phyloP scores from a whole-genome alignment of 2,329 filamentous ascomycete species.

The Golovinomyces cichoracearum region DNA sequence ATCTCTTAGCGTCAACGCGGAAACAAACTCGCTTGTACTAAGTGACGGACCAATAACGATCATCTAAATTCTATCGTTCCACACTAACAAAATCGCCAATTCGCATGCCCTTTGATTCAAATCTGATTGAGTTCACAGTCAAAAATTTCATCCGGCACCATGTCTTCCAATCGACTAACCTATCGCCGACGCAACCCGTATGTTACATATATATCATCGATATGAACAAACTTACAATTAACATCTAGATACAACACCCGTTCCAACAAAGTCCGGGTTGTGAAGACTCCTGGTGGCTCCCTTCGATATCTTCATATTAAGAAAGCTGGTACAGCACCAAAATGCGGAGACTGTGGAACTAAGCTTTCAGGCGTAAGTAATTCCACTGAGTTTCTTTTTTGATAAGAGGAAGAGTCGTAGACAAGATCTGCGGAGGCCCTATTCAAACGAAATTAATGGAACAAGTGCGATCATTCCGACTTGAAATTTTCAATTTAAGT shows the following conservation, averaged over 20 bases:
- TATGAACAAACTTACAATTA: background rate
- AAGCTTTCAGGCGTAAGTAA: slow-evolving; percentile 91
- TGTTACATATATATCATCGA: slow-evolving; percentile 15
- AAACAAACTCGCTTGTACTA: no score
- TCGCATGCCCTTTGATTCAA: background rate
- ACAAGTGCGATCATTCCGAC: no score
- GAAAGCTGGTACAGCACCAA: slow-evolving; percentile 94
- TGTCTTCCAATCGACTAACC: slow-evolving; percentile 25
- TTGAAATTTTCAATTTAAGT: no score
- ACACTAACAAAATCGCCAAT: background rate
- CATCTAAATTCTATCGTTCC: no score
- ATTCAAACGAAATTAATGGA: no score
- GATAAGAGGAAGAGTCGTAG: no score
- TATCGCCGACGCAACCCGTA: slow-evolving; percentile 50
- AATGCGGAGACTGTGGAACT: slow-evolving; percentile 96
- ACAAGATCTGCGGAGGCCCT: no score
- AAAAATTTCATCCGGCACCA: slow-evolving; percentile 17
- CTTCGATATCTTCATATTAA: slow-evolving; percentile 96
- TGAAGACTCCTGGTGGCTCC: slow-evolving; percentile 92
- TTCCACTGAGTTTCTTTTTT: background rate
- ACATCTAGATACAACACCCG: slow-evolving; percentile 71
- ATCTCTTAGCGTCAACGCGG: background rate
- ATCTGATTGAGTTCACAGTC: no score
- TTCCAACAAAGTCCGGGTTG: slow-evolving; percentile 85
- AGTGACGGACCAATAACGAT: no score